Evolutionary conservation across 352 stramenopile species (phyloP).

Genomic region (Phytopythium boreale): DNA sequence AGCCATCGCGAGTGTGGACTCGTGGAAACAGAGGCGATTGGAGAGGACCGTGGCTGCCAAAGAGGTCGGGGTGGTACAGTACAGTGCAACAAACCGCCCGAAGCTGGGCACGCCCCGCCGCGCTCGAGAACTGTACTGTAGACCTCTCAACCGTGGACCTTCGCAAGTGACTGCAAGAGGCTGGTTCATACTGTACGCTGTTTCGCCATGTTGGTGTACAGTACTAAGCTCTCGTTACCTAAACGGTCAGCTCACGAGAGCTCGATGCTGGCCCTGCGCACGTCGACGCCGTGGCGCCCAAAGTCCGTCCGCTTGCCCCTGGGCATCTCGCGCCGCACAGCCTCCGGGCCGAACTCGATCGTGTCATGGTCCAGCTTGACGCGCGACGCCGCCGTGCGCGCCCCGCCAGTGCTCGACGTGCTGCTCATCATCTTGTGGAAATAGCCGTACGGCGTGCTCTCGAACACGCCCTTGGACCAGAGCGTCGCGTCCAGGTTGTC

Average conservation of each 20-base stretch:
- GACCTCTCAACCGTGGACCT: no score
- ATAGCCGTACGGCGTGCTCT: conserved; percentile 81
- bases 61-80: no score
- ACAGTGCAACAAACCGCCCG: no score
- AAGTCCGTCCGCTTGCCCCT: conserved; percentile 72
- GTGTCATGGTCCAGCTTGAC: conserved; percentile 75
- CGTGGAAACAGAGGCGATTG: no score
- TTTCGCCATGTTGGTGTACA: conserved; percentile 13
- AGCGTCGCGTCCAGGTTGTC: conserved; percentile 79
- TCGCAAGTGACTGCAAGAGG: no score
- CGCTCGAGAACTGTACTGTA: no score
- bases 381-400: conserved; percentile 56
- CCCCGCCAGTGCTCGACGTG: conserved; percentile 34
- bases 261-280: conserved; percentile 50
- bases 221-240: neutral
- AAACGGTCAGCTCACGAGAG: conserved; percentile 20
- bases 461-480: conserved; percentile 67
- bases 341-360: conserved; percentile 43
- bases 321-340: conserved; percentile 44
- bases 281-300: conserved; percentile 22
- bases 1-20: no score
- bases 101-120: no score
- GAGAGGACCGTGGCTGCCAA: no score
- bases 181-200: no score
- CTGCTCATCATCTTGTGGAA: conserved; percentile 84